Evolutionary conservation across 2,329 filamentous ascomycete species (phyloP), one percentile per base, ranked within the genome.

Genomic region (Gliomastix tumulicola): DNA sequence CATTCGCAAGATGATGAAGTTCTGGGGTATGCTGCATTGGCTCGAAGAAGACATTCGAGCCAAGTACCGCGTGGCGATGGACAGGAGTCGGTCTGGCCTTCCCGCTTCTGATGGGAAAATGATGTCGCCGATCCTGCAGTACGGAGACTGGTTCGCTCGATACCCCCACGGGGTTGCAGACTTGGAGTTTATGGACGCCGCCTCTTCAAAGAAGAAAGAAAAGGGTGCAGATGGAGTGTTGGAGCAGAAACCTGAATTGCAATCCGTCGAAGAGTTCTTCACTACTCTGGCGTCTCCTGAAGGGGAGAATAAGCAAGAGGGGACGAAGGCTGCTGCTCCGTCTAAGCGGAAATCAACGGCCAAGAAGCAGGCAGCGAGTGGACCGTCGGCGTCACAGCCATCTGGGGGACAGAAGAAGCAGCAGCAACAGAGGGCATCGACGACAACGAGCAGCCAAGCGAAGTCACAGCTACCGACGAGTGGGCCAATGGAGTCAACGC

Each of bases 1-100:
- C 50, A 65, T 98, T 31, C 83, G 84, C 37, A 92, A 87, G 60
- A 94, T 97, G 86, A 96, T 95, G 68, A 86, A 86, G 41, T 89
- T 92, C 51, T 98, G 92, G 92, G 92, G 90, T 41, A 94, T 96
- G 84, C 96, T 97, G 54, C 87, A 95, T 55, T 96, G 88, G 64
- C 89, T 97, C 75, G 83, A 88, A 1, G 89, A 97, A 55, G 92
- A 90, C 50, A 72, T 96, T 23, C 88, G 92, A 41, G 84, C 90
- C 37, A 79, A 94, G 42, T 98, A 95, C 55, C 79, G 84, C 35
- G 77, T 80, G 33, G 90, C 88, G 48, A 82, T 88, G 13, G 88
- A 96, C 56, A 82, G 83, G n/a, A 79, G 82, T 21, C 71, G 82
- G 36, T 76, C 79, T 46, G 86, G 85, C 9, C 69, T 69, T n/a